Evolutionary conservation across 257 asterid species (phyloP), one percentile per base, ranked within the genome.

Genomic region (Eucommia ulmoides): DNA sequence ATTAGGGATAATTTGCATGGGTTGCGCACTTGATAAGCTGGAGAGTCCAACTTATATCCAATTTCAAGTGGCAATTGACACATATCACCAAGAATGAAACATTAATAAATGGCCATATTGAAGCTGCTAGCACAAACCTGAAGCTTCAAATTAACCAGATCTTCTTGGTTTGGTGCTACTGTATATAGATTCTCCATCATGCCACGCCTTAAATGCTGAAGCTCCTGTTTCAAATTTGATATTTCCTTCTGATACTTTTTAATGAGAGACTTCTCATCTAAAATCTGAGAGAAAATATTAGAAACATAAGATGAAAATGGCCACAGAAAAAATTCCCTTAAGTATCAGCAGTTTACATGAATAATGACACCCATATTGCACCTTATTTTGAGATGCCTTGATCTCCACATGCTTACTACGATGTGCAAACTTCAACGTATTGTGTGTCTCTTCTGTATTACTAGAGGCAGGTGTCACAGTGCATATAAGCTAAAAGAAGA

Each of bases 221-320:
- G 95, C 71, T 84, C 93, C 73, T 76, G 79, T 72, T 68, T 84
- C 70, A 84, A 67, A 62, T 58, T 72, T 66, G 86, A 79, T 52
- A 84, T 84, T 72, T 84, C 93, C 63, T 57, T 74, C 75, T 84
- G 95, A 71, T 84, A 84, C 74, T 81, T 84, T 65, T 84, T 84
- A 20, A 81, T 84, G 64, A 84, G 86, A 64, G 95, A 84, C 69
- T 84, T 84, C 83, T 81, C 93, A 24, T 84, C 95, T 68, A 84
- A 64, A 70, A 84, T 78, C 95, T 84, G 61, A 45, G 61, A 56
- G 22, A 45, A 46, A 24, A 49, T 10, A 45, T 55, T 42, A 18
- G 2, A 29, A 0, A n/a, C 24, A 19, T 9, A 25, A n/a, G 10
- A 14, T 25, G 51, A 38, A 55, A 21, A 24, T 58, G 12, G 19